These are phyloP conservation scores for Strobilomyces echinocephalus DNA, from an alignment of 768 basidiomycete genomes.

Conservation along the genomic window DNA sequence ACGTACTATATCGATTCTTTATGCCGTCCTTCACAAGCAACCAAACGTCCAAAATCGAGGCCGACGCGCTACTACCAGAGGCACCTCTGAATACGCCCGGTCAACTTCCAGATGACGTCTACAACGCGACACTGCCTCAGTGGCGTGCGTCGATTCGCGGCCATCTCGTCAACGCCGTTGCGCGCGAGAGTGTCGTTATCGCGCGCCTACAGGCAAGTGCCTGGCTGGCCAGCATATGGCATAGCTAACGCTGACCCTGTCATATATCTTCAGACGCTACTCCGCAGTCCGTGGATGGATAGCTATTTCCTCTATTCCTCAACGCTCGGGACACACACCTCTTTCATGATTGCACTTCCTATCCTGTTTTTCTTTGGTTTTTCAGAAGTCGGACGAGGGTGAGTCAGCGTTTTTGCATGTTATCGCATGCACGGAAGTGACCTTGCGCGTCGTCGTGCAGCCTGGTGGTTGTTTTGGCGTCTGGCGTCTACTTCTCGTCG, in stretches of 20 bases:
- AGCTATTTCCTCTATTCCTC: conserved; percentile 82
- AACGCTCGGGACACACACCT: conserved; percentile 78
- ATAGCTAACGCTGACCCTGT: conserved; percentile 6
- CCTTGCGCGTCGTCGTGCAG: conserved; percentile 32
- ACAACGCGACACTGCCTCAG: conserved; percentile 54
- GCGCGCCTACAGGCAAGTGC: conserved; percentile 62
- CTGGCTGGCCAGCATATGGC: neutral
- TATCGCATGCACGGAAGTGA: neutral
- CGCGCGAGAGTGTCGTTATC: conserved; percentile 55
- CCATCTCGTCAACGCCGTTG: conserved; percentile 47
- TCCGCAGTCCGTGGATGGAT: conserved; percentile 68
- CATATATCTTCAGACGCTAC: conserved; percentile 34
- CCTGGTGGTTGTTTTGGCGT: conserved; percentile 61
- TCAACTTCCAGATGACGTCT: conserved; percentile 44
- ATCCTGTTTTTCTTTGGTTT: conserved; percentile 87
- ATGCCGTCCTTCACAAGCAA: neutral
- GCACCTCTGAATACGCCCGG: conserved; percentile 8
- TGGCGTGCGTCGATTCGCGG: conserved; percentile 65
- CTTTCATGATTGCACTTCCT: conserved; percentile 90
- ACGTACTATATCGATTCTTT: neutral
- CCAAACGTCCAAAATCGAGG: neutral
- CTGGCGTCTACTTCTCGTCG: conserved; percentile 84
- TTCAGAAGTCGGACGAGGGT: conserved; percentile 69
- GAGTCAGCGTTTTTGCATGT: conserved; percentile 22
- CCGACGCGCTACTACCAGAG: neutral